phyloP scores from a whole-genome alignment of 108 stramenopile species.

The Mediolabrus comicus region DNA sequence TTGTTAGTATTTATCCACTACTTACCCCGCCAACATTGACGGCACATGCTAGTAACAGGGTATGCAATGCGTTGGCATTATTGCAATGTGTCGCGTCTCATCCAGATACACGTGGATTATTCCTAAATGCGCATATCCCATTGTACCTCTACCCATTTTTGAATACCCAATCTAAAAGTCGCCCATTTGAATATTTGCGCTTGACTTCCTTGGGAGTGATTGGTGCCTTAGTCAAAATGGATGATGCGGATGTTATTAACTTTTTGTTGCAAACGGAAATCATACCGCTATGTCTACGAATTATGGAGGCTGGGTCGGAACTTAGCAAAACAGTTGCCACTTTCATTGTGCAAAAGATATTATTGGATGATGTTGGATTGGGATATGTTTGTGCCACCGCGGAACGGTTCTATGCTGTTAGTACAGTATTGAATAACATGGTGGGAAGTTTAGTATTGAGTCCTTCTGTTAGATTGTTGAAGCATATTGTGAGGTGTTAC shows the following conservation, averaged over 20 bases:
- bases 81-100: constrained; percentile 99
- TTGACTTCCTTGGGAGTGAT: constrained; percentile 97
- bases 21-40: constrained; percentile 97
- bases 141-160: constrained; percentile 98
- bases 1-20: constrained; percentile 96
- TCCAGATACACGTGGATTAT: constrained; percentile 91
- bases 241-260: constrained; percentile 96
- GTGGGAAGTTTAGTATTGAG: constrained; percentile 81
- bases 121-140: constrained; percentile 95
- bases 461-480: constrained; percentile 93
- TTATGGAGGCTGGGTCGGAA: constrained; percentile 95
- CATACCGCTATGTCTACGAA: constrained; percentile 78
- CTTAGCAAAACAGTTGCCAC: constrained; percentile 98
- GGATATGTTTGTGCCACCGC: constrained; percentile 99
- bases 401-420: constrained; percentile 98
- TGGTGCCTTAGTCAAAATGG: constrained; percentile 99
- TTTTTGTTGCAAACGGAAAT: constrained; percentile 96
- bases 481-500: constrained; percentile 99
- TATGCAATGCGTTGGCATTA: constrained; percentile 98
- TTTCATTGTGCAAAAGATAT: constrained; percentile 99
- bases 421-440: constrained; percentile 94
- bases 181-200: constrained; percentile 98
- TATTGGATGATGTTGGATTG: constrained; percentile 96
- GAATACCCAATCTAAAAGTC: constrained; percentile 92
- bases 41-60: constrained; percentile 93